A percentile compares a stretch with the other conserved stretches of the same genome.
Evolutionary conservation across 768 basidiomycete species (phyloP).

Genomic region (Termitomyces sp.): DNA sequence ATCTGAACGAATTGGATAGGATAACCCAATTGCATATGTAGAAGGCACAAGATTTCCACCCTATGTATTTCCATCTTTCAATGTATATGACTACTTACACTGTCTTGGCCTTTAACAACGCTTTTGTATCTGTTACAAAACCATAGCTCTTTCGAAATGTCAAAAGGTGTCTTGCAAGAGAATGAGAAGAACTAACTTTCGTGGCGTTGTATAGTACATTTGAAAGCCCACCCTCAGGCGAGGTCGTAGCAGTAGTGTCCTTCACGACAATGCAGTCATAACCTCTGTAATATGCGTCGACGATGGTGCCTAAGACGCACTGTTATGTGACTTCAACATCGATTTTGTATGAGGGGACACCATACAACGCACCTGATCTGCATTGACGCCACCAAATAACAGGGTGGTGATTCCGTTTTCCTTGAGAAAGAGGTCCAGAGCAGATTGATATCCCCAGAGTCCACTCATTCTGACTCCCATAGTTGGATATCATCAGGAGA

Average conservation of each 20-base stretch:
- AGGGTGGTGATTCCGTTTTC: constrained; percentile 62
- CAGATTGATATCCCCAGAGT: constrained; percentile 62
- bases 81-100: background rate
- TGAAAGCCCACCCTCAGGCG: constrained; percentile 51
- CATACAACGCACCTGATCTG: constrained; percentile 49
- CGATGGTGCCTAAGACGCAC: constrained; percentile 64
- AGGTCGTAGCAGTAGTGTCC: constrained; percentile 62
- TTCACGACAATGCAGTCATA: constrained; percentile 59
- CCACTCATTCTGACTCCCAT: constrained; percentile 50
- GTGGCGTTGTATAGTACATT: constrained; percentile 56
- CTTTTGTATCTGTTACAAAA: constrained; percentile 40
- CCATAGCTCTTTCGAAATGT: constrained; percentile 39
- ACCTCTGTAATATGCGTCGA: constrained; percentile 61
- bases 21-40: no score
- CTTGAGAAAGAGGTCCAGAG: constrained; percentile 57
- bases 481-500: background rate
- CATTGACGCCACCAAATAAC: constrained; percentile 63
- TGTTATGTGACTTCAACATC: constrained; percentile 18
- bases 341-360: background rate
- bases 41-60: no score
- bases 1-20: no score
- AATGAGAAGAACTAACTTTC: constrained; percentile 36
- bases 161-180: background rate
- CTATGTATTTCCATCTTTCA: background rate
- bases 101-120: constrained; percentile 20